Evolutionary conservation across 2,329 filamentous ascomycete species (phyloP).

Genomic region (Trichoderma arundinaceum): DNA sequence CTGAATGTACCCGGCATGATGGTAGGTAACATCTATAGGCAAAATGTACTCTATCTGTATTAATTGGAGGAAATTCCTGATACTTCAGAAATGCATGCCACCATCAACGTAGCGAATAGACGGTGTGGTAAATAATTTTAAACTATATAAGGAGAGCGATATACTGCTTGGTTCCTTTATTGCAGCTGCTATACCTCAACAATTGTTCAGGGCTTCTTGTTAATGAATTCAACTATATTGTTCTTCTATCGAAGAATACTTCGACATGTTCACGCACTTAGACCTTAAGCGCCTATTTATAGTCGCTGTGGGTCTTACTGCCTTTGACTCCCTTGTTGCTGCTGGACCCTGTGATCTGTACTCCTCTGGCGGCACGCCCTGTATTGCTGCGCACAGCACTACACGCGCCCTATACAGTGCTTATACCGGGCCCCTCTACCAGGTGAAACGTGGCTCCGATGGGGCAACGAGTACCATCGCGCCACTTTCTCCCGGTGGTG

Average conservation of each 20-base stretch:
- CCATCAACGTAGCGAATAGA: too few species aligned
- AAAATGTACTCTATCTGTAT: neutral
- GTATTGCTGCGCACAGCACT: conserved; percentile 19
- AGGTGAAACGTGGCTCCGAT: conserved; percentile 17
- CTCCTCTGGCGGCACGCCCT: conserved; percentile 11
- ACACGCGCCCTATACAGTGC: conserved; percentile 9
- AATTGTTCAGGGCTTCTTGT: too few species aligned
- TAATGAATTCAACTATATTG: neutral
- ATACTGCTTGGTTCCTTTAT: too few species aligned
- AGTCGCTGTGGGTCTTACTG: neutral
- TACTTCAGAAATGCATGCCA: neutral
- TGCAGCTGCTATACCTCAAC: too few species aligned
- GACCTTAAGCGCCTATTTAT: neutral
- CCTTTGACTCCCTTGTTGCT: neutral
- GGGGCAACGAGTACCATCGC: neutral
- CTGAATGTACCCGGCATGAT: neutral
- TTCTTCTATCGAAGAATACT: neutral
- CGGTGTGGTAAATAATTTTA: too few species aligned
- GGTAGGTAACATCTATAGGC: neutral
- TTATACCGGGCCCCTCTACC: conserved; percentile 14
- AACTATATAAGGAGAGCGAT: neutral
- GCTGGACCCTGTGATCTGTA: conserved; percentile 19
- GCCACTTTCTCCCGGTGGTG: conserved; percentile 1
- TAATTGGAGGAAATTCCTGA: neutral
- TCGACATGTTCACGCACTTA: neutral